phyloP scores from a whole-genome alignment of 176 grass and related monocot genomes.

The Carex parvula region DNA sequence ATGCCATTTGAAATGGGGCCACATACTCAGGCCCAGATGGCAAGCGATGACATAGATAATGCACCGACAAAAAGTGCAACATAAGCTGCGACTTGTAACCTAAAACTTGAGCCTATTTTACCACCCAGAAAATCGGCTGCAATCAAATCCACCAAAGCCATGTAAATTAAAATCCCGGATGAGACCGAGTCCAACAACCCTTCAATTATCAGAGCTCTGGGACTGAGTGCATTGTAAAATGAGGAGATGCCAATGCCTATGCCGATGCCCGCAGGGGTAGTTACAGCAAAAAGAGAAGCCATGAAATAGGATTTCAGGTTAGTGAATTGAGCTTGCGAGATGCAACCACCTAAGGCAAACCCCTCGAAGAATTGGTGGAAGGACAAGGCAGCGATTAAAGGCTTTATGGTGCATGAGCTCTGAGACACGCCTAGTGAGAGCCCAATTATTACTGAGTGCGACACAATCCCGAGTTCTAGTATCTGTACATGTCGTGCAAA shows the following conservation, averaged over 20 bases:
- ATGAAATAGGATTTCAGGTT: constrained; percentile 43
- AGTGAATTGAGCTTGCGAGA: constrained; percentile 81
- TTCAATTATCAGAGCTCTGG: constrained; percentile 55
- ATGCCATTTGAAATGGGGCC: background rate
- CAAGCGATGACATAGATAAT: constrained; percentile 69
- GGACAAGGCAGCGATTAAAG: constrained; percentile 50
- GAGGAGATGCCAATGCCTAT: constrained; percentile 44
- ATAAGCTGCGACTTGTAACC: constrained; percentile 51
- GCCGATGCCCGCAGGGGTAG: constrained; percentile 68
- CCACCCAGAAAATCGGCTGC: constrained; percentile 66
- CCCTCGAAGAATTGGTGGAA: constrained; percentile 99
- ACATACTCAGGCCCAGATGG: constrained; percentile 58
- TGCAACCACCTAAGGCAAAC: constrained; percentile 74
- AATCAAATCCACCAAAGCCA: constrained; percentile 84
- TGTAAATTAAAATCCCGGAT: constrained; percentile 90
- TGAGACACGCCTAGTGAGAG: constrained; percentile 72
- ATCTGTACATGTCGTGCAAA: constrained; percentile 37
- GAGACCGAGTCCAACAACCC: constrained; percentile 79
- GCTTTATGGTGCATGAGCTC: constrained; percentile 71
- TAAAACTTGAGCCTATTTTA: constrained; percentile 33
- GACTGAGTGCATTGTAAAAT: constrained; percentile 68
- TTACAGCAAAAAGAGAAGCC: constrained; percentile 77
- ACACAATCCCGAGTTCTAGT: constrained; percentile 89
- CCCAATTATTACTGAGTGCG: constrained; percentile 88
- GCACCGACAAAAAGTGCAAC: constrained; percentile 53